These are phyloP conservation scores for Naegleria fowleri DNA, from an alignment of 208 protist genomes.

Conservation along the genomic window DNA sequence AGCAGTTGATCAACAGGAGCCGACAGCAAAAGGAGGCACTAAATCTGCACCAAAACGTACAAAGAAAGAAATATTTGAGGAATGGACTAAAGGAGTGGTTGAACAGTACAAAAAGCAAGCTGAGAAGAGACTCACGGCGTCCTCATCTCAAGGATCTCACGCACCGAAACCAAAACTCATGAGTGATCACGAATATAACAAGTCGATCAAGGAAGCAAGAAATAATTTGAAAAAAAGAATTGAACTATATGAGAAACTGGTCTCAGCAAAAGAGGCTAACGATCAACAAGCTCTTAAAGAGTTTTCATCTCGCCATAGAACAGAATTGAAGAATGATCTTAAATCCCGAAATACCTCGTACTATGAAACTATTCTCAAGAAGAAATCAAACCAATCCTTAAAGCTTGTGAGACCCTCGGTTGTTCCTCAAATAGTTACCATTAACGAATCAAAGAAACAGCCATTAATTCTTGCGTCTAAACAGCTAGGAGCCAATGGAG, in stretches of 20 bases:
- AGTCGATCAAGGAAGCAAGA: not conserved
- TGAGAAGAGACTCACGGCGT: not conserved
- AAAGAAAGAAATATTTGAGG: conserved; percentile 13
- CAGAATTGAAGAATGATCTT: not conserved
- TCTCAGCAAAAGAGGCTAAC: not conserved
- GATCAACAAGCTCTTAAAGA: not conserved
- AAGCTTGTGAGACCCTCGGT: not conserved
- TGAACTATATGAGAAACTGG: not conserved
- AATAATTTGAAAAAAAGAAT: not conserved
- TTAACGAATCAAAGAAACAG: not conserved
- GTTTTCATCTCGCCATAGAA: not conserved
- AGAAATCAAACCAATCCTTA: not conserved
- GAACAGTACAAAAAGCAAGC: not conserved
- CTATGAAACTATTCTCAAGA: not conserved
- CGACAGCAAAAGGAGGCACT: not conserved
- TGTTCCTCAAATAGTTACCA: not conserved
- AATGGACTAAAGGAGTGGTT: not conserved
- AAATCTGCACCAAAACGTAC: not conserved
- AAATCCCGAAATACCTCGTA: not conserved
- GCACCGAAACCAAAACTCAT: not conserved
- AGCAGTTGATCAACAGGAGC: not conserved
- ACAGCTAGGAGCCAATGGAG: not conserved
- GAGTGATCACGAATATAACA: not conserved
- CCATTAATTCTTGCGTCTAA: not conserved
- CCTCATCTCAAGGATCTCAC: not conserved